Base-by-base conservation (phyloP, 1,139 yeast species). In the Hyphopichia pseudoburtonii region DNA sequence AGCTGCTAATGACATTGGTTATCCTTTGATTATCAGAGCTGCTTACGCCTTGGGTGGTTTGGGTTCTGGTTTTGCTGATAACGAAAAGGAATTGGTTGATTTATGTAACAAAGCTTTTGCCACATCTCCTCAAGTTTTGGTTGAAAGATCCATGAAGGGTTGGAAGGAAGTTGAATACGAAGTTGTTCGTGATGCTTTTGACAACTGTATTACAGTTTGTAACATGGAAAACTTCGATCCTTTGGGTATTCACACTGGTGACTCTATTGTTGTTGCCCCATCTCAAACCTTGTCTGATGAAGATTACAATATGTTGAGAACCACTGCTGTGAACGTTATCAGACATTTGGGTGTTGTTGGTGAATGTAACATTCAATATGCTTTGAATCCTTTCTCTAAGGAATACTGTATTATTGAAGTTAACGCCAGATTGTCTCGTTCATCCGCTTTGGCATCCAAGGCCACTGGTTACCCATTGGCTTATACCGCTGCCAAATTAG, bases 161-260 rank as follows among this genome's bases (percentile, higher is more conserved):
- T 92, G 98, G 98, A 92, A 92, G 64, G 98, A 92, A 70, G 94
- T 92, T 42, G 98, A 92, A 70, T 92, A 92, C 65, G 98, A 92
- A 70, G 98, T 92, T 50, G 98, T 92, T 41, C 87, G 98, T 66
- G 98, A 92, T 66, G 79, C 95, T 54, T 90, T 85, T 44, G 96
- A 85, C 50, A 92, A 92, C 76, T 92, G 98, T 78, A 92, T 92
- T 59, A 92, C 98, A 33, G 98, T 92, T 36, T 92, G 98, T 76
- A 92, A 92, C 68, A 92, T 92, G 98, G 98, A 92, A 70, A 92
- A 92, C 70, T 92, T 92, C 53, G 98, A 92, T 65, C 98, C 98
- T 32, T 78, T 92, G 55, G 98, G 98, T 53, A 84, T 94, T 52
- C 98, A 92, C 67, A 92, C 98, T 43, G 98, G 98, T 72, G 98